Evolutionary conservation across 331 rosid genomes (phyloP).

Genomic region (Malus hybrid): DNA sequence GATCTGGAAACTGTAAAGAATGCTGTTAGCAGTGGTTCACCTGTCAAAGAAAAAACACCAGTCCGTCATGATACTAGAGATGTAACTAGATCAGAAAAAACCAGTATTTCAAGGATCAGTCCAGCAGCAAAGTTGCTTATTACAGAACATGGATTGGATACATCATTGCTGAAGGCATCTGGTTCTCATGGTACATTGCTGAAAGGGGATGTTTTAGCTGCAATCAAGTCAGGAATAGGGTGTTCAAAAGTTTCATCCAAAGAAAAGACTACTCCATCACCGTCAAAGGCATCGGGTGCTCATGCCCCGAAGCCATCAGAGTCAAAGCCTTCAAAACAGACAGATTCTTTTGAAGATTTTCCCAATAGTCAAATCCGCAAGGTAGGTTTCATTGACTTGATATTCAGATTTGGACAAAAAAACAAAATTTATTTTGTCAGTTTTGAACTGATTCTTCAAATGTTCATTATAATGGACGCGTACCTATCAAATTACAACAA

Average conservation of each 20-base stretch:
- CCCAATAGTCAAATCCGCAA: conserved; percentile 93
- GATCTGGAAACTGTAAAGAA: conserved; percentile 68
- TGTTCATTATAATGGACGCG: too few relatives aligned
- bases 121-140: conserved; percentile 91
- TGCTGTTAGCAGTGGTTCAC: conserved; percentile 36
- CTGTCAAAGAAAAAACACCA: conserved; percentile 47
- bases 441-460: too few relatives aligned
- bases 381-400: conserved; percentile 33
- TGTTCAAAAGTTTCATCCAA: conserved; percentile 46
- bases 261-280: conserved; percentile 37
- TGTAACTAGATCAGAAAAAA: conserved; percentile 33
- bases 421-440: too few relatives aligned
- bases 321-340: conserved; percentile 41
- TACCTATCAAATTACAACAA: too few relatives aligned
- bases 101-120: conserved; percentile 51
- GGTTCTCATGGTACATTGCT: conserved; percentile 77
- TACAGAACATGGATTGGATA: conserved; percentile 72
- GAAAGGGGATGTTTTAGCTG: conserved; percentile 89
- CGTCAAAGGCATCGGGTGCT: conserved; percentile 36
- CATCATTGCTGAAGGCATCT: conserved; percentile 61
- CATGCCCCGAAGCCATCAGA: conserved; percentile 28
- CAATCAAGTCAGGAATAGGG: conserved; percentile 68
- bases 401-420: too few relatives aligned
- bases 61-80: conserved; percentile 27
- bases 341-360: conserved; percentile 71